Conservation (phyloP, 495 filamentous ascomycete genomes). For the Aspergillus ostianus region DNA sequence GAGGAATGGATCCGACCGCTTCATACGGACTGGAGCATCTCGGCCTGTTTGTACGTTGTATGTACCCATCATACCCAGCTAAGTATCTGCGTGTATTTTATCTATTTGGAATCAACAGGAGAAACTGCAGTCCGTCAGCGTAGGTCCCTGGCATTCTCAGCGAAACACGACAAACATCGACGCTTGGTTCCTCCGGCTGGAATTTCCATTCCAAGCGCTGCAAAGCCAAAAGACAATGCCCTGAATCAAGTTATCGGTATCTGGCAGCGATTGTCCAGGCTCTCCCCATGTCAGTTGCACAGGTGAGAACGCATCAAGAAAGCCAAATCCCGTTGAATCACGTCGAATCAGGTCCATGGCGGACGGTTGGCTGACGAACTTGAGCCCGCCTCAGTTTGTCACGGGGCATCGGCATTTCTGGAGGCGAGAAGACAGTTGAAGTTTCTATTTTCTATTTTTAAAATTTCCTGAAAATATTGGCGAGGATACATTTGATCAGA, state of each 20-base stretch:
- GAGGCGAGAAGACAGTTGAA: background rate
- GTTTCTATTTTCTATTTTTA: conserved; percentile 1
- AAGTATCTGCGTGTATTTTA: background rate
- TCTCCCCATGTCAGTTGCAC: background rate
- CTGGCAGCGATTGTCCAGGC: background rate
- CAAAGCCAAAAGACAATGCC: background rate
- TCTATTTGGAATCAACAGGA: background rate
- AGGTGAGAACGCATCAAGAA: background rate
- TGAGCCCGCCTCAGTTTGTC: background rate
- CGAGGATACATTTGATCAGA: background rate
- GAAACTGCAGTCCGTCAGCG: background rate
- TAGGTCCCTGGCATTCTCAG: background rate
- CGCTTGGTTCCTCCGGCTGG: background rate
- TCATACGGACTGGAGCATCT: background rate
- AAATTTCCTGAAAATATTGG: background rate
- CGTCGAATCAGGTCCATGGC: background rate
- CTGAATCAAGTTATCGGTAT: background rate
- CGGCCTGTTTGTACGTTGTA: background rate
- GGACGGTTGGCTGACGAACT: background rate
- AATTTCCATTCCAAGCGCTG: background rate
- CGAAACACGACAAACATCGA: background rate
- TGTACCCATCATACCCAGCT: background rate
- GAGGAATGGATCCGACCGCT: background rate
- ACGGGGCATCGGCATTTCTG: background rate
- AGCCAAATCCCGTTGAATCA: background rate